A percentile compares a stretch with the other conserved stretches of the same genome.
These are phyloP conservation scores for Punica granatum DNA, from an alignment of 345 rosid species.

Conservation along the genomic window DNA sequence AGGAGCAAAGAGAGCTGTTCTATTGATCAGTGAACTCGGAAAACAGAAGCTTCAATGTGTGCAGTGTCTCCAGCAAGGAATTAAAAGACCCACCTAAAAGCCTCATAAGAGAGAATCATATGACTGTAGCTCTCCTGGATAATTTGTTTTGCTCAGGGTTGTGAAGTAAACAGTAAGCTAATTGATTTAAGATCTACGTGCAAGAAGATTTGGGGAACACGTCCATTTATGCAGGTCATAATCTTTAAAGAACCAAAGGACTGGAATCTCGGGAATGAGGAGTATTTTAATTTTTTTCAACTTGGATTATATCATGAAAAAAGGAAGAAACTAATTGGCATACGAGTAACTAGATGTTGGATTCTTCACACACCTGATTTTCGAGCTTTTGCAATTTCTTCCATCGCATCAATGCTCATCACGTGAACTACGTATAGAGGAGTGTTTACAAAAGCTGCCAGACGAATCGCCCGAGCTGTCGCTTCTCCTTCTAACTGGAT, in stretches of 20 bases:
- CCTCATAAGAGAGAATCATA: neutral
- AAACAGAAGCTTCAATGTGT: neutral
- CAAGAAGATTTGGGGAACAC: neutral
- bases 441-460: constrained; percentile 83
- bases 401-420: constrained; percentile 99
- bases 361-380: constrained; percentile 49
- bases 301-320: neutral
- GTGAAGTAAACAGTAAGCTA: neutral
- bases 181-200: neutral
- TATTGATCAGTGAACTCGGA: neutral
- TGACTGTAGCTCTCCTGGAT: neutral
- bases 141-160: neutral
- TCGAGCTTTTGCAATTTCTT: constrained; percentile 91
- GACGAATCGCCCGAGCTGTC: constrained; percentile 84
- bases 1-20: neutral
- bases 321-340: neutral
- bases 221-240: neutral
- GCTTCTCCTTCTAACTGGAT: constrained; percentile 96
- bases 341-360: neutral
- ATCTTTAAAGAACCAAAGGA: neutral
- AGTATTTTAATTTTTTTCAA: neutral
- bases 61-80: neutral
- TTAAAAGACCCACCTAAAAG: neutral
- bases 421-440: constrained; percentile 98
- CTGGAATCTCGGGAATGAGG: neutral